Evolutionary conservation across 2,329 filamentous ascomycete genomes (phyloP).

Genomic region (Colletotrichum chlorophyti): DNA sequence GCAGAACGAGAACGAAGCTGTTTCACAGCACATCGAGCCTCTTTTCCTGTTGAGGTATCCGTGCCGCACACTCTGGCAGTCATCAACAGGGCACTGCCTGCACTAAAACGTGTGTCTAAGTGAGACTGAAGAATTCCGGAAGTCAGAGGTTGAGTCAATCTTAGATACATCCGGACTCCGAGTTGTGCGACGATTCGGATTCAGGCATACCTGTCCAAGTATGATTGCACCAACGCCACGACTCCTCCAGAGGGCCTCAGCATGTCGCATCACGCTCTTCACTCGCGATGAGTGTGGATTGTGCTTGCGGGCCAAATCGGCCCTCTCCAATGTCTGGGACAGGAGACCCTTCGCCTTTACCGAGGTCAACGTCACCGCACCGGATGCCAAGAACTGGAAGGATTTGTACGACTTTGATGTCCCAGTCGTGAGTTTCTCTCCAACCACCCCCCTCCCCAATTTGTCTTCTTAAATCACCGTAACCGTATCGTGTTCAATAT

Average conservation of each 20-base stretch:
- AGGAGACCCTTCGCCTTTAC: slow-evolving; percentile 70
- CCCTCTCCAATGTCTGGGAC: slow-evolving; percentile 73
- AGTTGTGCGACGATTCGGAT: too few species aligned
- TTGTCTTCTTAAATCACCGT: too few species aligned
- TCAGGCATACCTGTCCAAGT: too few species aligned
- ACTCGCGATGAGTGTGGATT: slow-evolving; percentile 75
- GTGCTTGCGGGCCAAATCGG: slow-evolving; percentile 71
- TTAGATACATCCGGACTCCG: background rate
- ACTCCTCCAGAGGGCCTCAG: slow-evolving; percentile 48
- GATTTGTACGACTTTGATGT: slow-evolving; percentile 82
- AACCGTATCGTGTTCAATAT: too few species aligned
- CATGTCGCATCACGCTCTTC: slow-evolving; percentile 76
- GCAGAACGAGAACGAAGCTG: slow-evolving; percentile 23
- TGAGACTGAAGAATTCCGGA: too few species aligned
- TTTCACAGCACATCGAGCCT: slow-evolving; percentile 13
- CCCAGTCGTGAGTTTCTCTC: slow-evolving; percentile 72
- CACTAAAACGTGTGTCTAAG: background rate
- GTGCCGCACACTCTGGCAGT: background rate
- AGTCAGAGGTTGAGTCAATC: background rate
- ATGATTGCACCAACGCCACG: slow-evolving; percentile 58
- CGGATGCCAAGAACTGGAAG: slow-evolving; percentile 70
- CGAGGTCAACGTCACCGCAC: slow-evolving; percentile 73
- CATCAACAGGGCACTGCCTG: too few species aligned
- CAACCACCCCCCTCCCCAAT: background rate
- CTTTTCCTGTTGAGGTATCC: background rate